Evolutionary conservation across 305 asterid genomes (phyloP).

Genomic region (Fraxinus nigra): DNA sequence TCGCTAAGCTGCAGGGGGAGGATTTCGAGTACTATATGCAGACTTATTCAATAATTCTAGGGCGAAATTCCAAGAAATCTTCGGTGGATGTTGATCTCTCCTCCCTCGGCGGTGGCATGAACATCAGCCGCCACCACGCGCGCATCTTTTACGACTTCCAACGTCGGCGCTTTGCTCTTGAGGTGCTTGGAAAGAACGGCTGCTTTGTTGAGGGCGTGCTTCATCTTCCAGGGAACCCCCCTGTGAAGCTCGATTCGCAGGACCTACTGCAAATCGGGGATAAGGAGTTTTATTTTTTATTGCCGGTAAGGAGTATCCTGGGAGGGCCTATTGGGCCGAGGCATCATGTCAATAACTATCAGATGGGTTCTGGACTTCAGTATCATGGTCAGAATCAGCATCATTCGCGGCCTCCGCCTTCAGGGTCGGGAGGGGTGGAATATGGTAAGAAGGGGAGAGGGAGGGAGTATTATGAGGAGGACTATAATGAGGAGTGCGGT

Average conservation of each 20-base stretch:
- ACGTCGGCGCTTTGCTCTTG: conserved; percentile 97
- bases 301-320: conserved; percentile 85
- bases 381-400: conserved; percentile 31
- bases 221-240: conserved; percentile 79
- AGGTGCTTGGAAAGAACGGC: conserved; percentile 90
- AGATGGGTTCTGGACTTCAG: conserved; percentile 26
- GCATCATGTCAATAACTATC: conserved; percentile 48
- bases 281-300: conserved; percentile 80
- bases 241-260: conserved; percentile 94
- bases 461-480: conserved; percentile 74
- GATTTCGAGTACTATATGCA: conserved; percentile 99
- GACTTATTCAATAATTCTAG: conserved; percentile 86
- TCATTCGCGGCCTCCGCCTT: conserved; percentile 42
- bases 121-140: conserved; percentile 98
- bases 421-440: conserved; percentile 32
- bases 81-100: conserved; percentile 94
- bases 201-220: conserved; percentile 96
- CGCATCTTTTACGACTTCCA: conserved; percentile 96
- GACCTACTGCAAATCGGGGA: conserved; percentile 95
- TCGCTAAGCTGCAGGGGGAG: conserved; percentile 94
- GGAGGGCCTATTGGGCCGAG: conserved; percentile 82
- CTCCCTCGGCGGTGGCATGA: conserved; percentile 98
- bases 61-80: conserved; percentile 94
- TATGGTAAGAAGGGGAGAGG: conserved; percentile 75
- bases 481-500: conserved; percentile 55